Evolutionary conservation across 352 stramenopile genomes (phyloP).

Genomic region (Pythium brachiatum): DNA sequence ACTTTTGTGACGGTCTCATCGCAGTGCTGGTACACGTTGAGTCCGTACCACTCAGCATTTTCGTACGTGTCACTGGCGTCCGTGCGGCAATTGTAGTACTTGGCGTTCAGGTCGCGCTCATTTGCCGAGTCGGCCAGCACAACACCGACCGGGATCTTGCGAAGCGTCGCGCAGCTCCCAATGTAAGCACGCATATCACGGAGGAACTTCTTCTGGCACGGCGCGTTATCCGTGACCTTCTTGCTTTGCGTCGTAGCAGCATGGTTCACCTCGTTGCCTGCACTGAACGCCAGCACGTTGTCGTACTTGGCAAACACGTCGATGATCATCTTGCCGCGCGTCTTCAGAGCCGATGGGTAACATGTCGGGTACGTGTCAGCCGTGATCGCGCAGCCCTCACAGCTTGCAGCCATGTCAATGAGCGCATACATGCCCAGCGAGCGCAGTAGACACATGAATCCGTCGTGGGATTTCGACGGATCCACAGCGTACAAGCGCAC

Average conservation of each 20-base stretch:
- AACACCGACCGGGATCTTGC: slow-evolving; percentile 74
- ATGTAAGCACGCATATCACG: slow-evolving; percentile 80
- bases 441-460: slow-evolving; percentile 83
- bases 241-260: slow-evolving; percentile 24
- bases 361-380: slow-evolving; percentile 47
- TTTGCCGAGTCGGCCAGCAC: slow-evolving; percentile 56
- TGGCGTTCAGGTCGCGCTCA: slow-evolving; percentile 58
- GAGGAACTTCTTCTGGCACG: slow-evolving; percentile 90
- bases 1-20: slow-evolving; percentile 36
- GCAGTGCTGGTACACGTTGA: slow-evolving; percentile 86
- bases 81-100: slow-evolving; percentile 87
- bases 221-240: slow-evolving; percentile 45
- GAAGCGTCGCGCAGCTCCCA: slow-evolving; percentile 43
- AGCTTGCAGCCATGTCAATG: slow-evolving; percentile 60
- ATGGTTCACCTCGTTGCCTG: slow-evolving; percentile 84
- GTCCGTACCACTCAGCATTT: slow-evolving; percentile 82
- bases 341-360: slow-evolving; percentile 61
- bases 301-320: slow-evolving; percentile 80
- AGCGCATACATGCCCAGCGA: slow-evolving; percentile 75
- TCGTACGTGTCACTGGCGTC: slow-evolving; percentile 65
- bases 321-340: slow-evolving; percentile 73
- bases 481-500: slow-evolving; percentile 84
- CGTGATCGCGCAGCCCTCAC: slow-evolving; percentile 57
- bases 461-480: slow-evolving; percentile 72
- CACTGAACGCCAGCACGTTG: slow-evolving; percentile 80